A percentile compares a stretch with the other conserved stretches of the same genome.
These are phyloP conservation scores for Camelina neglecta DNA, from an alignment of 345 rosid species.

Conservation along the genomic window DNA sequence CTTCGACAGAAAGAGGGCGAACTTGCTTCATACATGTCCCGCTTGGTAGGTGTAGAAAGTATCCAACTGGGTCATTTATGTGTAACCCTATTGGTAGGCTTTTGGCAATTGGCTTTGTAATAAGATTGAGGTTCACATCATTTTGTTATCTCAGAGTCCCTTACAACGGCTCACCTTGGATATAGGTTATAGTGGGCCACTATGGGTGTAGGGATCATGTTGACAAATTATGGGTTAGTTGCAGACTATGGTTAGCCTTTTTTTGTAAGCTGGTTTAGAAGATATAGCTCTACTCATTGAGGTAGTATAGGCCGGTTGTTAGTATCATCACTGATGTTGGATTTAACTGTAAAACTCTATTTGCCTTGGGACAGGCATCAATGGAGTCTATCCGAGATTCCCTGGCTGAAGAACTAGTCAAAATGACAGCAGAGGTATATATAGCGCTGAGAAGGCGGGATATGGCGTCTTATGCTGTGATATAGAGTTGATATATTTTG, in stretches of 20 bases:
- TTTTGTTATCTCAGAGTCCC: background rate
- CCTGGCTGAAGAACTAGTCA: conserved; percentile 95
- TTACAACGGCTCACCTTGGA: conserved; percentile 22
- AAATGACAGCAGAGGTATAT: conserved; percentile 86
- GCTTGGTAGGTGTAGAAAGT: conserved; percentile 64
- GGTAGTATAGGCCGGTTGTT: conserved; percentile 24
- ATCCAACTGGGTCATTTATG: conserved; percentile 5
- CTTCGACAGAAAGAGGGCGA: conserved; percentile 99
- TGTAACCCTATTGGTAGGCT: conserved; percentile 20
- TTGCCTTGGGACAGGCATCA: conserved; percentile 61
- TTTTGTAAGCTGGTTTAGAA: conserved; percentile 27
- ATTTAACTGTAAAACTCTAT: conserved; percentile 15
- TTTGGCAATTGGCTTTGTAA: conserved; percentile 26
- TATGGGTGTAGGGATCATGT: conserved; percentile 28
- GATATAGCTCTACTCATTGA: conserved; percentile 3
- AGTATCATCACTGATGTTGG: conserved; percentile 16
- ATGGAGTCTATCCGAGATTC: conserved; percentile 98
- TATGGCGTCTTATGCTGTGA: too few relatives aligned
- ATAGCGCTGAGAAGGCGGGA: conserved; percentile 1
- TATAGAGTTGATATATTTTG: conserved; percentile 9
- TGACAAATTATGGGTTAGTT: conserved; percentile 14
- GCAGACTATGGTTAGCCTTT: background rate
- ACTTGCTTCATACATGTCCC: conserved; percentile 95
- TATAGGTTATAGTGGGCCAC: conserved; percentile 24
- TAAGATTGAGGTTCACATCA: conserved; percentile 6